These are phyloP conservation scores for Fusarium lyarnte DNA, from an alignment of 2,329 filamentous ascomycete species.

Conservation along the genomic window DNA sequence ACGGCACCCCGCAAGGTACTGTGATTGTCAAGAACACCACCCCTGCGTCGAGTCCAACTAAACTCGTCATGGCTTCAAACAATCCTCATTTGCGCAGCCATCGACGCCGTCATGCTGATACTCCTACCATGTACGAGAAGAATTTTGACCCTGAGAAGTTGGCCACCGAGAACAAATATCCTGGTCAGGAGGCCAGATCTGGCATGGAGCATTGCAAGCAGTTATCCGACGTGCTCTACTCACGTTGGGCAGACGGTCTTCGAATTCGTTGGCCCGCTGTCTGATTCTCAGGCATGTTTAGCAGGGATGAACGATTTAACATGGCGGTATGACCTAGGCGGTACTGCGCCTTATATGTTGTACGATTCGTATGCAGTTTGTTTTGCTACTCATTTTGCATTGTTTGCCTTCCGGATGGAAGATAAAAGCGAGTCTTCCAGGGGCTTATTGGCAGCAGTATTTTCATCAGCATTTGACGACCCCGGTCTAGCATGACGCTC, in stretches of 20 bases:
- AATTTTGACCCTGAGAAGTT: conserved; percentile 59
- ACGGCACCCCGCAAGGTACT: conserved; percentile 63
- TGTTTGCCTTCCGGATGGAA: neutral
- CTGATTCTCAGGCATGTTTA: conserved; percentile 14
- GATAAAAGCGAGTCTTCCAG: conserved; percentile 7
- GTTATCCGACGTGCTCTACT: conserved; percentile 89
- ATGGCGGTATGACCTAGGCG: neutral
- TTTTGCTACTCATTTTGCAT: conserved; percentile 25
- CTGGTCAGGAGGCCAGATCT: conserved; percentile 63
- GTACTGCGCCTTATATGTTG: neutral
- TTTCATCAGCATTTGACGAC: conserved; percentile 15
- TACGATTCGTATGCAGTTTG: conserved; percentile 13
- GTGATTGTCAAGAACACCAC: conserved; percentile 65
- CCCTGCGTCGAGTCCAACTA: conserved; percentile 61
- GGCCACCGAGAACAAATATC: conserved; percentile 62
- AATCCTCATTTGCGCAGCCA: conserved; percentile 89
- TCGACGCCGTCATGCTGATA: conserved; percentile 68
- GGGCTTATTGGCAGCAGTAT: conserved; percentile 1
- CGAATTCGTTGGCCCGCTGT: conserved; percentile 72
- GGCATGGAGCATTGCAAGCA: conserved; percentile 95
- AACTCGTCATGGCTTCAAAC: conserved; percentile 79
- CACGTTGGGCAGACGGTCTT: conserved; percentile 87
- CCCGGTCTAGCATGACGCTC: conserved; percentile 16
- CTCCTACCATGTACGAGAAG: conserved; percentile 54
- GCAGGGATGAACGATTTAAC: neutral